Percentiles rank a stretch among this genome's conserved stretches.
Evolutionary conservation across 164 flowering plant species (phyloP).

Genomic region (Magnolia officinalis): DNA sequence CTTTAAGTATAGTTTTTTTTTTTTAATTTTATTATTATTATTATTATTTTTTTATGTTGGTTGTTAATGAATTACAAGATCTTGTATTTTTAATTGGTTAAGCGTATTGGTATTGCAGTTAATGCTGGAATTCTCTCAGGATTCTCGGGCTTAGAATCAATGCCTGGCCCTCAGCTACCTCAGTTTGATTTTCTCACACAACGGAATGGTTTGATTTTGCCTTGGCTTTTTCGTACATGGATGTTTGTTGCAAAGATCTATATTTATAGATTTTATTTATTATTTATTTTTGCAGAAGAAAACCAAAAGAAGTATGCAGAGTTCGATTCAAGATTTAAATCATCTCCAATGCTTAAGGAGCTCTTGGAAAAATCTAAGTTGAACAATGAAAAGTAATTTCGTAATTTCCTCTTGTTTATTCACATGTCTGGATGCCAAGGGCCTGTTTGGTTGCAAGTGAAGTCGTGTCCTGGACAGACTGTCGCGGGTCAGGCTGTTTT

Average conservation of each 20-base stretch:
- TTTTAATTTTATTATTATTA: too few species aligned
- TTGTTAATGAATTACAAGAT: neutral
- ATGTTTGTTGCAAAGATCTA: neutral
- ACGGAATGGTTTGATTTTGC: conserved; percentile 13
- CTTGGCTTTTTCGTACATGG: neutral
- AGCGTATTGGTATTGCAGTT: conserved; percentile 11
- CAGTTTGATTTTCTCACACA: conserved; percentile 17
- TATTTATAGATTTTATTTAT: neutral
- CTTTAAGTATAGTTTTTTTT: neutral
- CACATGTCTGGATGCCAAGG: neutral
- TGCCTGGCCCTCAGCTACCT: conserved; percentile 23
- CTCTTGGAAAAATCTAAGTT: conserved; percentile 12
- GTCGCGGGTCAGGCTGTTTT: neutral
- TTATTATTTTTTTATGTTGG: too few species aligned
- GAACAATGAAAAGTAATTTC: conserved; percentile 18
- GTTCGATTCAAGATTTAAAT: conserved; percentile 14
- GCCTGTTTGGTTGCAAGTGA: neutral
- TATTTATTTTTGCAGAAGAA: conserved; percentile 14
- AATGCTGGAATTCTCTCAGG: conserved; percentile 20
- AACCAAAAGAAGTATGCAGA: conserved; percentile 23
- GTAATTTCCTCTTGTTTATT: neutral
- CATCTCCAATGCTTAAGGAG: conserved; percentile 16
- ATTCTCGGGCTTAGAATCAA: conserved; percentile 18
- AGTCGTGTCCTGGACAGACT: neutral
- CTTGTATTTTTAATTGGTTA: neutral